Base-by-base conservation (phyloP, 805 yeast species). In the Zygoascus tannicola region DNA sequence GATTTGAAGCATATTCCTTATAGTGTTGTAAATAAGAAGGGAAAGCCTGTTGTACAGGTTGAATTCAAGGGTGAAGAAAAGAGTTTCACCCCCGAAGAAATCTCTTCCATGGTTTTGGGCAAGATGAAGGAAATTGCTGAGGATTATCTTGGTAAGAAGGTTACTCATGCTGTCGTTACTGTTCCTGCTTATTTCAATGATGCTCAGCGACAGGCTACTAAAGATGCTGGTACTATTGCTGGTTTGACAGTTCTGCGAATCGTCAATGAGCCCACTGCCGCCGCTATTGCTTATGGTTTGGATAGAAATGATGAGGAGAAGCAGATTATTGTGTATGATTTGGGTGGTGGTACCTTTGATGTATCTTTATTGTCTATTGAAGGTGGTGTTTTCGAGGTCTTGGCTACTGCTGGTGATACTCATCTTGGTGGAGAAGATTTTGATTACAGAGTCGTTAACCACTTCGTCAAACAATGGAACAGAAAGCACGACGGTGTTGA, bases 271-370 rank as follows among this genome's bases (percentile, higher is more conserved):
- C 95, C 95, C 58, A 87, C 97, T 49, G 96, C 97, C 39, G 97
- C 97, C 54, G 97, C 97, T 40, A 84, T 87, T 67, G 97, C 97
- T 50, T 87, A 87, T 69, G 97, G 97, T 63, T 73, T 87, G 0
- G 51, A 71, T 3, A 54, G 80, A 62, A 74, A 78, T 49, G 81
- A 80, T 34, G 83, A 76, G 51, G 97, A 87, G 68, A 83, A 83
- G 58, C 90, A 87, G 67, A 85, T 87, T 55, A 79, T 87, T 61
- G 94, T 87, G 45, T 87, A 85, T 65, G 97, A 87, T 69, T 76
- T 87, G 58, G 97, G 97, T 76, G 97, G 97, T 68, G 97, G 97
- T 75, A 87, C 97, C 53, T 87, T 85, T 55, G 95, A 85, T 78
- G 95, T 85, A 20, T 85, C 95, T 3, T 70, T 85, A 43, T 75